A percentile compares a stretch with the other conserved stretches of the same genome.
These are phyloP conservation scores for Macadamia integrifolia DNA, from an alignment of 164 flowering plant species.

Conservation along the genomic window DNA sequence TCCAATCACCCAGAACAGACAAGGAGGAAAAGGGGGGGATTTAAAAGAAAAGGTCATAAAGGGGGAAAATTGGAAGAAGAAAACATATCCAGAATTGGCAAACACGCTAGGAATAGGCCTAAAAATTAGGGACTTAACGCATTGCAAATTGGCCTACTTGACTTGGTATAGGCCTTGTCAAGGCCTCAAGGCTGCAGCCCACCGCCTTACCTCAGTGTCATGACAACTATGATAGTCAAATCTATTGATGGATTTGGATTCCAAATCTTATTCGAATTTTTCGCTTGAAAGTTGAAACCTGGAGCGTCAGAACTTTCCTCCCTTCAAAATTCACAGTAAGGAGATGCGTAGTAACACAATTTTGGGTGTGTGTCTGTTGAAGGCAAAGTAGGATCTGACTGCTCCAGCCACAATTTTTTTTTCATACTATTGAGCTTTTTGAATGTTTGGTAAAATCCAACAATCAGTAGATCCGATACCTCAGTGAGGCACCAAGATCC, in stretches of 20 bases:
- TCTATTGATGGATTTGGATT: background rate
- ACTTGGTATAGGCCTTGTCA: too few relatives aligned
- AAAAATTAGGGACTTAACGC: too few relatives aligned
- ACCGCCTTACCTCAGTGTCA: too few relatives aligned
- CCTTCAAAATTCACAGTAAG: background rate
- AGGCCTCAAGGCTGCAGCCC: too few relatives aligned
- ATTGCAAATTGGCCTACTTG: too few relatives aligned
- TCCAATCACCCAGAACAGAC: too few relatives aligned
- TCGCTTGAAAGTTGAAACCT: background rate
- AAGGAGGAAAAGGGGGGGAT: too few relatives aligned
- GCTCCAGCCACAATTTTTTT: background rate
- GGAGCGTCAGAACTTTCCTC: background rate
- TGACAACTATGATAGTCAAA: background rate
- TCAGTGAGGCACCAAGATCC: background rate
- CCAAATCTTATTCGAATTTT: background rate
- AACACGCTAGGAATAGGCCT: too few relatives aligned
- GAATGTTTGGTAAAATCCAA: background rate
- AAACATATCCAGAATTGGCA: too few relatives aligned
- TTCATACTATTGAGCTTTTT: background rate
- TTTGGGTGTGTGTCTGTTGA: background rate
- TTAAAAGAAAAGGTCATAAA: too few relatives aligned
- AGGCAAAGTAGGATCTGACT: background rate
- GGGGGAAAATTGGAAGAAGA: too few relatives aligned
- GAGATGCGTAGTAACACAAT: background rate
- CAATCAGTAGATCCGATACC: background rate